Conservation (phyloP, 768 basidiomycete genomes). For the Lactarius tabidus region DNA sequence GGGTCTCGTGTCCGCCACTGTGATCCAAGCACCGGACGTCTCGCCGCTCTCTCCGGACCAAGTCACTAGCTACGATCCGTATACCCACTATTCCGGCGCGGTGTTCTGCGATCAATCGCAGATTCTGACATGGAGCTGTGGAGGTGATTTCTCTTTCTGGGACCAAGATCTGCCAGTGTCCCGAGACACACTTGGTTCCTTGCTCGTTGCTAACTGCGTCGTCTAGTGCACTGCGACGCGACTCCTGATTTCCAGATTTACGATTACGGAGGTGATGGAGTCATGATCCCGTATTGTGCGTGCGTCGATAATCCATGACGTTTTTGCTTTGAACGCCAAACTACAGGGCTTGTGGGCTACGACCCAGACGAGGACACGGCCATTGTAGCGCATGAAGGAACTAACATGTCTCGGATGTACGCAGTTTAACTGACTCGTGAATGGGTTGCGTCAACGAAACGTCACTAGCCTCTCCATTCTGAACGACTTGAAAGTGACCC, state of each 20-base stretch:
- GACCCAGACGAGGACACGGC: constrained; percentile 46
- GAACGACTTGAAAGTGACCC: neutral
- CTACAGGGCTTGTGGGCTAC: constrained; percentile 42
- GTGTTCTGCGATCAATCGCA: constrained; percentile 44
- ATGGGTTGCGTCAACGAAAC: neutral
- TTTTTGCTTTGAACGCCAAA: neutral
- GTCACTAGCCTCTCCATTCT: neutral
- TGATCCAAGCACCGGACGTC: neutral
- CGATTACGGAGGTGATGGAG: neutral
- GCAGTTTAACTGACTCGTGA: neutral
- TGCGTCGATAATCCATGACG: neutral
- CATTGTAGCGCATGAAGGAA: constrained; percentile 57
- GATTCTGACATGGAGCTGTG: neutral
- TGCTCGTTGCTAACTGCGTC: neutral
- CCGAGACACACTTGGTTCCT: neutral
- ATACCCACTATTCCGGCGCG: constrained; percentile 47
- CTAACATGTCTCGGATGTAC: constrained; percentile 34
- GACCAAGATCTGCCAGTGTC: neutral
- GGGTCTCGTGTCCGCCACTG: neutral
- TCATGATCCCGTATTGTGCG: neutral
- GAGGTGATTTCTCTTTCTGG: neutral
- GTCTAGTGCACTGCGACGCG: constrained; percentile 1
- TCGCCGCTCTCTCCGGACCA: constrained; percentile 26
- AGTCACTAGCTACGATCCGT: constrained; percentile 43
- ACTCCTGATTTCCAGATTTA: neutral